phyloP scores from a whole-genome alignment of 2,329 filamentous ascomycete species.

The Botrytis fragariae region DNA sequence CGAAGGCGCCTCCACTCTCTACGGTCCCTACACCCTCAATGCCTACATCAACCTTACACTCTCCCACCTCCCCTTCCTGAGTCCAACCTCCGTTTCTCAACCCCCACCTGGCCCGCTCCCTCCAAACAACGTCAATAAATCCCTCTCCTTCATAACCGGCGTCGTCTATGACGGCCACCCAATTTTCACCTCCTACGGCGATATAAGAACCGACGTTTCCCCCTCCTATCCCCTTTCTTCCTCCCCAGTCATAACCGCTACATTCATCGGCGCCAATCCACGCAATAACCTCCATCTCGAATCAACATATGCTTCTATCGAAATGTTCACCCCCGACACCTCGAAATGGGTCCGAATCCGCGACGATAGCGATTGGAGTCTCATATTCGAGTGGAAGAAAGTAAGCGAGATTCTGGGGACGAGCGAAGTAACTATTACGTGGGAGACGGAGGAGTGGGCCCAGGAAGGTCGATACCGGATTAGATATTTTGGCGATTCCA shows the following conservation, averaged over 20 bases:
- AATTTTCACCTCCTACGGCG: constrained; percentile 67
- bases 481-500: constrained; percentile 82
- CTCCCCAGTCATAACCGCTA: constrained; percentile 52
- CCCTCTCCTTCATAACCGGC: constrained; percentile 74
- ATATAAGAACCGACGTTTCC: constrained; percentile 55
- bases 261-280: constrained; percentile 84
- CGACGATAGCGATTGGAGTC: constrained; percentile 77
- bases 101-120: constrained; percentile 59
- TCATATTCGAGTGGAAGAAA: constrained; percentile 78
- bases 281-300: constrained; percentile 82
- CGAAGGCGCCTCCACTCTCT: constrained; percentile 91
- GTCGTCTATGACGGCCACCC: constrained; percentile 73
- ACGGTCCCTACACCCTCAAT: constrained; percentile 75
- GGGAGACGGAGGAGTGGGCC: constrained; percentile 68
- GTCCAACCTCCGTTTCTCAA: constrained; percentile 45
- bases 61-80: constrained; percentile 66
- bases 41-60: constrained; percentile 86
- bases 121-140: constrained; percentile 74
- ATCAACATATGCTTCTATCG: constrained; percentile 73
- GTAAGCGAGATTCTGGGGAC: constrained; percentile 67
- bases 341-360: constrained; percentile 63
- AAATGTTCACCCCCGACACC: constrained; percentile 51
- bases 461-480: constrained; percentile 70
- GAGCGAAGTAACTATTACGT: constrained; percentile 75
- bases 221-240: constrained; percentile 59